Evolutionary conservation across 202 grass and related monocot species (phyloP), one percentile per base, ranked within the genome.

Genomic region (Zoysia matrella): DNA sequence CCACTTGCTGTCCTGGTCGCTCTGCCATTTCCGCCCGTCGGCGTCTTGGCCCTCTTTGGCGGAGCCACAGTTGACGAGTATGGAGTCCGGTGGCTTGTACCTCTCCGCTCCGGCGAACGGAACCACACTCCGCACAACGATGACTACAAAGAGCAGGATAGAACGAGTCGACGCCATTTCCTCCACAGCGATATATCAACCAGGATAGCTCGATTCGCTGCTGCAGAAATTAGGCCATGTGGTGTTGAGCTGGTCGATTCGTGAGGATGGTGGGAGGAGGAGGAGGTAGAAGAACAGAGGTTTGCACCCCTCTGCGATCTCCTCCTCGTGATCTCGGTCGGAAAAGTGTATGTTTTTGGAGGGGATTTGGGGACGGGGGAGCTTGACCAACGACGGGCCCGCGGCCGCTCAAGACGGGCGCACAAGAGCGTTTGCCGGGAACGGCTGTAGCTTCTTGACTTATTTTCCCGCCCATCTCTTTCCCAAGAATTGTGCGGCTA

Each of bases 61-160:
- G 2, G 88, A 82, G 7, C 94, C 94, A 4, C 94, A 94, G 71
- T 84, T 73, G 0, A 97, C 79, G 2, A 94, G 82, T 41, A 94
- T 88, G 30, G 84, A 79, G 65, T 97, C 92, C 0, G 71, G 47
- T 1, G 94, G 86, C 65, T 52, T 79, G 62, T 91, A 97, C n/a
- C n/a, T 83, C 1, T 42, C 75, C 0, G 81, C 81, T 6, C 5
- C 11, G 0, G 11, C 70, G 2, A 64, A 47, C 10, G 15, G 2
- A 2, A 40, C 55, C 9, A 36, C 13, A 10, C 22, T 9, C 11
- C 65, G 6, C 6, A 52, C 13, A 2, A 39, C 18, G 2, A 88
- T 0, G 56, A 80, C 4, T 48, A 56, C 11, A 4, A 43, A 57
- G 11, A 76, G 49, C 30, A 88, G 5, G 11, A 50, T 39, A 22